Evolutionary conservation across 2,329 filamentous ascomycete species (phyloP).

Genomic region (Microcyclospora tardicrescens): DNA sequence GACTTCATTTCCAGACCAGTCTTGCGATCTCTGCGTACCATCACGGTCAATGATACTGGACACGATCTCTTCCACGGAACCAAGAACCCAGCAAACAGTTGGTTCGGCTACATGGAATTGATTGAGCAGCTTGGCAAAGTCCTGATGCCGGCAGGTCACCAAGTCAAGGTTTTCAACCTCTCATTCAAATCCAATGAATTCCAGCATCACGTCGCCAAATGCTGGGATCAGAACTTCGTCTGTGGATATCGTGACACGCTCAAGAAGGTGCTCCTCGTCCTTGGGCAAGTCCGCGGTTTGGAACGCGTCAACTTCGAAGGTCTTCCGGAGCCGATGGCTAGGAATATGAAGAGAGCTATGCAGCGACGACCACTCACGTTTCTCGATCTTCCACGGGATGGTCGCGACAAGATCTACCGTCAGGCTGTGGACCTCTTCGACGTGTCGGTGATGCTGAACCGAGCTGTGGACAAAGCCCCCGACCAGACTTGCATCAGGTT

Average conservation of each 20-base stretch:
- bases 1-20: conserved; percentile 11
- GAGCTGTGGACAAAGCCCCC: background rate
- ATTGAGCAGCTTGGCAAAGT: conserved; percentile 12
- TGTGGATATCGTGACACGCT: conserved; percentile 20
- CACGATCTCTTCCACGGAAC: conserved; percentile 53
- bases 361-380: conserved; percentile 9
- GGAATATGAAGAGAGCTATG: conserved; percentile 13
- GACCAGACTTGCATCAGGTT: too few relatives aligned
- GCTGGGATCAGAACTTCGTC: conserved; percentile 6
- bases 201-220: conserved; percentile 14
- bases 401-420: conserved; percentile 19
- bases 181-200: conserved; percentile 15
- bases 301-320: conserved; percentile 13
- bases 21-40: conserved; percentile 2
- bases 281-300: conserved; percentile 12
- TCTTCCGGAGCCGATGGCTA: conserved; percentile 10
- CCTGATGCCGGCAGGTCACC: conserved; percentile 12
- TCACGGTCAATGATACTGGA: conserved; percentile 72
- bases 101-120: conserved; percentile 17
- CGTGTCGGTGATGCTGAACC: conserved; percentile 1
- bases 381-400: conserved; percentile 13
- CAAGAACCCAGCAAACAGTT: conserved; percentile 9
- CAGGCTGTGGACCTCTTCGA: conserved; percentile 13
- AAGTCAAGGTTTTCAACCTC: conserved; percentile 14
- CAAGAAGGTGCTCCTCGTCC: conserved; percentile 5